Conservation (phyloP, 192 early-diverging fungal species). For the Dispira simplex region DNA sequence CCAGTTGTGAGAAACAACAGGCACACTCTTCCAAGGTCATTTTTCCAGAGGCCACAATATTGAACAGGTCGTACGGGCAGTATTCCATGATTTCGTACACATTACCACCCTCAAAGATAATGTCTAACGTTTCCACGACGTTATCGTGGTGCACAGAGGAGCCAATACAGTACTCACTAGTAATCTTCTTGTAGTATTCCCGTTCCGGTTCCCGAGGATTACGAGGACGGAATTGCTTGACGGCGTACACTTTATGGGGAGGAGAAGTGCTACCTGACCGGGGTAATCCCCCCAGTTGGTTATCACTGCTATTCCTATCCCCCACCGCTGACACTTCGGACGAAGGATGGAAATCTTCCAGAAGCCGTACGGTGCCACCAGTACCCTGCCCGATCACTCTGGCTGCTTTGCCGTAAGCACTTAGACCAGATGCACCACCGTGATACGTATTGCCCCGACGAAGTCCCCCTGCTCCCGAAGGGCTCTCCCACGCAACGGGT, state of each 20-base stretch:
- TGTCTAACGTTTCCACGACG: constrained; percentile 62
- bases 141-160: constrained; percentile 60
- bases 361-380: constrained; percentile 53
- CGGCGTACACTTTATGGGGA: constrained; percentile 29
- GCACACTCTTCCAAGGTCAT: constrained; percentile 66
- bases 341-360: constrained; percentile 12
- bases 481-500: no score
- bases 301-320: background rate
- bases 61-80: constrained; percentile 78
- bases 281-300: background rate
- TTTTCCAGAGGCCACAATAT: constrained; percentile 52
- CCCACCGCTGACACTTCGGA: background rate
- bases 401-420: constrained; percentile 34
- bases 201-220: constrained; percentile 45
- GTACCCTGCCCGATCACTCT: constrained; percentile 52
- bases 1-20: constrained; percentile 78
- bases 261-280: constrained; percentile 12
- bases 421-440: no score
- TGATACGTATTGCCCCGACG: no score
- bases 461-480: no score
- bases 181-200: constrained; percentile 67
- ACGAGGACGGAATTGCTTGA: constrained; percentile 69
- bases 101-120: constrained; percentile 45
- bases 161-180: constrained; percentile 70
- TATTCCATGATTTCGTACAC: constrained; percentile 83